These are phyloP conservation scores for Royoungia palumana DNA, from an alignment of 768 basidiomycete species.

Conservation along the genomic window DNA sequence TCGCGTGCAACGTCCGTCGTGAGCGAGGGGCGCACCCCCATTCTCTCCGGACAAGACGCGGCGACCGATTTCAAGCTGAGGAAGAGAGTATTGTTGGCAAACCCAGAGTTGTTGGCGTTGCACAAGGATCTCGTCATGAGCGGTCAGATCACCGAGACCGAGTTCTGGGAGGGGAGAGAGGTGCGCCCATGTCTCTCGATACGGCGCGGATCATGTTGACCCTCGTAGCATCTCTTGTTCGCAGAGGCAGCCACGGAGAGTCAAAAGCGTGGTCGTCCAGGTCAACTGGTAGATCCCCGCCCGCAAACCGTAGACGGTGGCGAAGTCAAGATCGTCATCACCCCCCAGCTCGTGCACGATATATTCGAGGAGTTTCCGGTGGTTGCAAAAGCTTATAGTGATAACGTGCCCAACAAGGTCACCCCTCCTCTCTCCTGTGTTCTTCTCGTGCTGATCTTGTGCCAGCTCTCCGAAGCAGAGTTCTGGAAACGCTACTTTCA, in stretches of 20 bases:
- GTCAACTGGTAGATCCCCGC: slow-evolving; percentile 83
- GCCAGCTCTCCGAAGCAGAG: slow-evolving; percentile 80
- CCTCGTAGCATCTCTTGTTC: slow-evolving; percentile 62
- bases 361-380: slow-evolving; percentile 98
- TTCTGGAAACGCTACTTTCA: slow-evolving; percentile 99
- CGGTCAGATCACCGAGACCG: slow-evolving; percentile 83
- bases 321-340: slow-evolving; percentile 86
- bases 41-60: slow-evolving; percentile 56
- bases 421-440: slow-evolving; percentile 9
- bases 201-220: slow-evolving; percentile 6
- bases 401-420: slow-evolving; percentile 88
- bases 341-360: slow-evolving; percentile 88
- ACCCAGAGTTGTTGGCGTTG: slow-evolving; percentile 72
- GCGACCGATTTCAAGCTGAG: slow-evolving; percentile 68
- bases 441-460: not conserved
- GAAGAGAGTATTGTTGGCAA: slow-evolving; percentile 74
- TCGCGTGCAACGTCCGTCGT: slow-evolving; percentile 65
- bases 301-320: slow-evolving; percentile 81
- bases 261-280: slow-evolving; percentile 78
- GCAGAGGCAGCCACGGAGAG: slow-evolving; percentile 71
- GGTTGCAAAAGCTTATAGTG: slow-evolving; percentile 86
- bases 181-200: slow-evolving; percentile 36
- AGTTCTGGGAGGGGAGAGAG: slow-evolving; percentile 98
- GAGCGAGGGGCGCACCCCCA: slow-evolving; percentile 50
- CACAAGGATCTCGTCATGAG: slow-evolving; percentile 87